Evolutionary conservation across 495 filamentous ascomycete genomes (phyloP).

Genomic region (Hapsidospora chrysogenum): DNA sequence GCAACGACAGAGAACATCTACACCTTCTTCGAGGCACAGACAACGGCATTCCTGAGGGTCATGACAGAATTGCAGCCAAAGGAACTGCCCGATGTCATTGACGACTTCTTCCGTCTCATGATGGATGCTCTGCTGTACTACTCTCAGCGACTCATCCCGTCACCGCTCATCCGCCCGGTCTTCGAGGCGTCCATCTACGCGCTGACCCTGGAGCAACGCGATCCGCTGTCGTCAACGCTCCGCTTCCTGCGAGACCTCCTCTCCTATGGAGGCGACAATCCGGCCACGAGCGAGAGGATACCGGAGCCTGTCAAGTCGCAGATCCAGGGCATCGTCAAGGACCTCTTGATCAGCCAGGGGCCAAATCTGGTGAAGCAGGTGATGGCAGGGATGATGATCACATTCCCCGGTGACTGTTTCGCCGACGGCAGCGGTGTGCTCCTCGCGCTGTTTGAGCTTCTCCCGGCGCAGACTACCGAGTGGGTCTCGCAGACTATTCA

Average conservation of each 20-base stretch:
- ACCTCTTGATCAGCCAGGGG: conserved; percentile 53
- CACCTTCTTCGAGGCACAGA: conserved; percentile 86
- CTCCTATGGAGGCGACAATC: conserved; percentile 65
- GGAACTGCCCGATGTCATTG: conserved; percentile 91
- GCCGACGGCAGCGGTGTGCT: conserved; percentile 85
- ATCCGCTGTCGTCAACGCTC: conserved; percentile 77
- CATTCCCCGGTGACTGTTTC: conserved; percentile 87
- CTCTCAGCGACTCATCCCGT: conserved; percentile 62
- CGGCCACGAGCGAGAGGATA: conserved; percentile 51
- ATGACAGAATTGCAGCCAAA: conserved; percentile 74
- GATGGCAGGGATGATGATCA: conserved; percentile 96
- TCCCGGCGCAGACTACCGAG: conserved; percentile 54
- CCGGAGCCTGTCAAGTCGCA: conserved; percentile 32
- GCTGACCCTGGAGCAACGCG: conserved; percentile 72
- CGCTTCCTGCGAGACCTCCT: conserved; percentile 91
- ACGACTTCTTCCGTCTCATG: conserved; percentile 92
- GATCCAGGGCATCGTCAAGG: conserved; percentile 53
- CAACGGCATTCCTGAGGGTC: conserved; percentile 68
- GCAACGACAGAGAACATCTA: conserved; percentile 81
- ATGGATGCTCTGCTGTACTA: conserved; percentile 87
- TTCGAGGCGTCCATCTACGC: conserved; percentile 76
- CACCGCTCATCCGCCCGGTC: conserved; percentile 59
- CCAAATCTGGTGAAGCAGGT: conserved; percentile 69
- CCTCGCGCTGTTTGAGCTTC: conserved; percentile 71
- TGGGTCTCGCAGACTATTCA: conserved; percentile 75